Conservation (phyloP, 2,329 filamentous ascomycete species). For the Podosphaera leucotricha region DNA sequence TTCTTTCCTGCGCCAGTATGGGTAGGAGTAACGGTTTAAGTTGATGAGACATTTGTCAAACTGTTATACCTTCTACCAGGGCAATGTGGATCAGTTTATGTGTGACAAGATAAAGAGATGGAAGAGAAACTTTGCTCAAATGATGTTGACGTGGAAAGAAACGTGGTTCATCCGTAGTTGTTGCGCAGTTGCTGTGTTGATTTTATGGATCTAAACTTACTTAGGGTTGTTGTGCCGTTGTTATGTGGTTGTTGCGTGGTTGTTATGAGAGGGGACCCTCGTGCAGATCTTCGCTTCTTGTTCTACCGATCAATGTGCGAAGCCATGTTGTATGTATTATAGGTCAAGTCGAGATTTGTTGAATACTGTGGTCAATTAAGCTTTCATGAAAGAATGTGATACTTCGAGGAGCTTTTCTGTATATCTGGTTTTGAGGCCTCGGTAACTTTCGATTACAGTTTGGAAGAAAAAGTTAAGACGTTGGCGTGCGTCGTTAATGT, state of each 20-base stretch:
- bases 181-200: neutral
- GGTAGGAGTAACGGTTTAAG: conserved; percentile 30
- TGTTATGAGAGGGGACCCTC: neutral
- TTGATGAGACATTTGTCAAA: conserved; percentile 16
- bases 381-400: neutral
- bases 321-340: neutral
- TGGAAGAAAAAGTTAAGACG: neutral
- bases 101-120: neutral
- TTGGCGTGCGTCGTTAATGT: too few species aligned
- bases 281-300: neutral
- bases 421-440: neutral
- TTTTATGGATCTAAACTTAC: neutral
- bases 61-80: neutral
- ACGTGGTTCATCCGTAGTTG: neutral
- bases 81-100: neutral
- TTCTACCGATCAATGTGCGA: neutral
- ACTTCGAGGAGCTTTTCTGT: neutral
- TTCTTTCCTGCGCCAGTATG: conserved; percentile 27
- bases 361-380: neutral
- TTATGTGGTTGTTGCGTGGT: neutral
- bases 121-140: too few species aligned
- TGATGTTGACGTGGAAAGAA: too few species aligned
- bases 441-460: neutral
- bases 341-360: neutral
- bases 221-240: neutral